Percentiles rank a stretch among this genome's conserved stretches.
phyloP scores from a whole-genome alignment of 345 rosid genomes.

The Pelargonium nanum region DNA sequence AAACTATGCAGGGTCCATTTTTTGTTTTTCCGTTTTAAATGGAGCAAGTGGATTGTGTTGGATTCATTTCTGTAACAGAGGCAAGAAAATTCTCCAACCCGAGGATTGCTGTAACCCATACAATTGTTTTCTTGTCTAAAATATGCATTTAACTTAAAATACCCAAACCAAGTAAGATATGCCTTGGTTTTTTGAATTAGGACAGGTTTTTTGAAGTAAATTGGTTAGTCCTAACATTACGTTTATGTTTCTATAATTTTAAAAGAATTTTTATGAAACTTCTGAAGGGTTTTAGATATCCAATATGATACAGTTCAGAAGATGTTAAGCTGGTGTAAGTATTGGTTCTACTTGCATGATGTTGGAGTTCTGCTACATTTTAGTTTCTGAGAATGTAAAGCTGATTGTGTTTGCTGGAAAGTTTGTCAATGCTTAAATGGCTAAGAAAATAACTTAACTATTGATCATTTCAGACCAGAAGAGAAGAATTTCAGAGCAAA shows the following conservation, averaged over 20 bases:
- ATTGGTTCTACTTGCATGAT: neutral
- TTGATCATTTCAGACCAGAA: conserved; percentile 55
- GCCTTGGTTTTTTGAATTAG: neutral
- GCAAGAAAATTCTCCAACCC: neutral
- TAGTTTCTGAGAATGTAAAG: neutral
- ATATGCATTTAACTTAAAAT: neutral
- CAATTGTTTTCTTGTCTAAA: too few species aligned
- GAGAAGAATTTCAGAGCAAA: conserved; percentile 60
- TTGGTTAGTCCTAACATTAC: neutral
- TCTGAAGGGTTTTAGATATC: neutral
- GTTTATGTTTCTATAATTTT: neutral
- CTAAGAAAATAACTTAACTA: conserved; percentile 11
- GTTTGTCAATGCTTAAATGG: neutral
- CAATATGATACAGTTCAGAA: too few species aligned
- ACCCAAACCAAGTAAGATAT: neutral
- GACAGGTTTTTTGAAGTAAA: neutral
- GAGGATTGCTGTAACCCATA: neutral
- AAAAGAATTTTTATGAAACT: neutral
- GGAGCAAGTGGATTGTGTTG: neutral
- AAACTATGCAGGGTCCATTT: neutral
- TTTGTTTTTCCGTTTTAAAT: neutral
- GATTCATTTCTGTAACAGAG: neutral
- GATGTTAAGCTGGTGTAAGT: neutral
- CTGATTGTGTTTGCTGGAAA: neutral
- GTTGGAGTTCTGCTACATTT: neutral